phyloP scores from a whole-genome alignment of 2,329 filamentous ascomycete genomes.

The Fusarium sp. region DNA sequence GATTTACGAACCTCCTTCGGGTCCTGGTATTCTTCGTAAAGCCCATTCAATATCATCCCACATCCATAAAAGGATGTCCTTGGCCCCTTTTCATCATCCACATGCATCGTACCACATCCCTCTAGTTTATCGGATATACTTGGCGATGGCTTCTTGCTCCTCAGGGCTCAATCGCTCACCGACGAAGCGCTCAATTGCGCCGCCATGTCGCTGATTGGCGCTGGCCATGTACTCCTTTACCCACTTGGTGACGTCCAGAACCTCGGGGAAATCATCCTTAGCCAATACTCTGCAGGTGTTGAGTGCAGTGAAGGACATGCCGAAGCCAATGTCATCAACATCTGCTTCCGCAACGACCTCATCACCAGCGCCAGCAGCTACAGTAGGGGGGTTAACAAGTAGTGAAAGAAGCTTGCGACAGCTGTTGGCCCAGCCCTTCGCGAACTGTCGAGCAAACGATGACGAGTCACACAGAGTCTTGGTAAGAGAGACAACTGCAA shows the following conservation, averaged over 20 bases:
- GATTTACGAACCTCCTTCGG: slow-evolving; percentile 10
- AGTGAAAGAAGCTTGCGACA: slow-evolving; percentile 90
- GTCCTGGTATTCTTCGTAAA: slow-evolving; percentile 34
- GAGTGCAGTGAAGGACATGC: slow-evolving; percentile 91
- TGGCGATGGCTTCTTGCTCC: slow-evolving; percentile 62
- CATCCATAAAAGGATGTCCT: neutral
- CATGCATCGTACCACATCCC: neutral
- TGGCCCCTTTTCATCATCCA: slow-evolving; percentile 9
- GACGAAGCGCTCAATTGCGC: slow-evolving; percentile 77
- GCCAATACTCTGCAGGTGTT: slow-evolving; percentile 85
- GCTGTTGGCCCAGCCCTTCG: slow-evolving; percentile 91
- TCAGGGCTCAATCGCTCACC: slow-evolving; percentile 75
- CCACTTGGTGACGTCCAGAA: slow-evolving; percentile 85
- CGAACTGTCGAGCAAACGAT: slow-evolving; percentile 82
- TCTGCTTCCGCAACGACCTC: slow-evolving; percentile 88
- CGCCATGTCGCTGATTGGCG: slow-evolving; percentile 78
- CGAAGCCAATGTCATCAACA: slow-evolving; percentile 94
- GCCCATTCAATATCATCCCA: neutral
- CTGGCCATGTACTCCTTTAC: slow-evolving; percentile 81
- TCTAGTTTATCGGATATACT: slow-evolving; percentile 58
- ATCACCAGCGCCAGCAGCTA: slow-evolving; percentile 72
- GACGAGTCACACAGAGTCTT: slow-evolving; percentile 90
- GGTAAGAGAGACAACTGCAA: slow-evolving; percentile 90
- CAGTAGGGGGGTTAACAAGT: slow-evolving; percentile 83
- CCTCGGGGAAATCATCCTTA: slow-evolving; percentile 86